These are phyloP conservation scores for Didymella exigua DNA, from an alignment of 2,329 filamentous ascomycete genomes.

Conservation along the genomic window DNA sequence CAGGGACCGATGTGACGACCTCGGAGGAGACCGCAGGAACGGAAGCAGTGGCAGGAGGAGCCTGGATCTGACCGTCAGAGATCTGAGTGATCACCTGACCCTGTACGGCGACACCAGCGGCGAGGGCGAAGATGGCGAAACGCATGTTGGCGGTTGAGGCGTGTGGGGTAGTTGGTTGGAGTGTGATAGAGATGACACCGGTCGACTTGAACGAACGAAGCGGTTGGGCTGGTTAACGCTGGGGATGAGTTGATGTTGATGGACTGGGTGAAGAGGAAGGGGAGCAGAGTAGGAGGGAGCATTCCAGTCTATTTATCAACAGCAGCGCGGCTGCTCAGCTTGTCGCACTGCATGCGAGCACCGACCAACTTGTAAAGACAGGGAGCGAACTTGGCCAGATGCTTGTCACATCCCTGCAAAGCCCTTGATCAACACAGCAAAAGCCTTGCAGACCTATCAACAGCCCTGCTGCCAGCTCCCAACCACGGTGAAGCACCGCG, in stretches of 20 bases:
- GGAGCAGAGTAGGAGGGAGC: slow-evolving; percentile 14
- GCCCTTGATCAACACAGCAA: slow-evolving; percentile 1
- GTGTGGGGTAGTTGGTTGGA: slow-evolving; percentile 3
- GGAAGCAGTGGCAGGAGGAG: slow-evolving; percentile 18
- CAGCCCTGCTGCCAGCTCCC: slow-evolving; percentile 1
- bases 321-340: slow-evolving; percentile 7
- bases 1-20: neutral
- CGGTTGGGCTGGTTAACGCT: neutral
- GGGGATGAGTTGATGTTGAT: neutral
- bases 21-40: slow-evolving; percentile 6
- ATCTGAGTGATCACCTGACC: slow-evolving; percentile 47
- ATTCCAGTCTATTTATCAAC: slow-evolving; percentile 24
- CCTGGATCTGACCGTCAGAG: slow-evolving; percentile 48
- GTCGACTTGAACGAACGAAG: slow-evolving; percentile 11
- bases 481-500: slow-evolving; percentile 1
- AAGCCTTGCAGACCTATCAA: slow-evolving; percentile 7
- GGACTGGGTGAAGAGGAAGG: slow-evolving; percentile 9
- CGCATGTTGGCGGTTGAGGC: slow-evolving; percentile 38
- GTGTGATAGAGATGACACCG: slow-evolving; percentile 11
- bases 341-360: slow-evolving; percentile 15
- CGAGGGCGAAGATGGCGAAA: slow-evolving; percentile 38
- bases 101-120: slow-evolving; percentile 36
- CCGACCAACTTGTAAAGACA: slow-evolving; percentile 9
- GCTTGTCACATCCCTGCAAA: neutral
- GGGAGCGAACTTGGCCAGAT: slow-evolving; percentile 5